Base-by-base conservation (phyloP, 2,329 filamentous ascomycete genomes). In the Dactylellina parvicollis region DNA sequence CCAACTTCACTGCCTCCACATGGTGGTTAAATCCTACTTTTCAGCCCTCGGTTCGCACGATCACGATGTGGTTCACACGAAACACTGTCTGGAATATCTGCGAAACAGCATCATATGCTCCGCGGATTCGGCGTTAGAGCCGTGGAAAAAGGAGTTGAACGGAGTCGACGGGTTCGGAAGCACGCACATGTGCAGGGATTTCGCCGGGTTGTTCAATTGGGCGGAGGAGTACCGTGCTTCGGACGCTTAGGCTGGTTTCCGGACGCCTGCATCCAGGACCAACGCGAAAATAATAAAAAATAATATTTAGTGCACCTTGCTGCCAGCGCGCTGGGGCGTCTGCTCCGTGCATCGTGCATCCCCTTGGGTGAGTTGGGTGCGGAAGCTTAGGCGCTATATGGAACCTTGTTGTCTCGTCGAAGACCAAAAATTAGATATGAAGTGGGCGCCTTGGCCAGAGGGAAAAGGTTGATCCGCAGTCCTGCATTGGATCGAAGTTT, bases 31-130 rank as follows among this genome's bases (percentile, higher is more conserved):
- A 75, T 79, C 79, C 60, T 80, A 78, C 74, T 59, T 59, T 52
- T 22, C 34, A 12, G 67, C 67, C 0, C 44, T 72, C 7, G 59
- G 44, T 4, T 79, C 80, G 59, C 77, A 77, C n/a, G 80, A 80
- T 5, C 82, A 80, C 75, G 79, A 67, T 32, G 79, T 79, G 3
- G 66, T 77, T 22, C 81, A 82, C 75, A 78, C 80, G 50, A 75
- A 79, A 18, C 81, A 82, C 72, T 82, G 81, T 78, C 80, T 82
- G 73, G 81, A 82, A 59, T 82, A 81, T 46, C 74, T 82, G 7
- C 79, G 81, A 14, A 80, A 82, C 66, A 79, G 77, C 24, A 78
- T 82, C 61, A 79, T 80, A 75, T 82, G 81, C 42, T 75, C 79
- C 0, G 81, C 78, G 10, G 81, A 82, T 76, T 80, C 79, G n/a